Conservation (phyloP, 345 rosid species). For the Heritiera fomes region DNA sequence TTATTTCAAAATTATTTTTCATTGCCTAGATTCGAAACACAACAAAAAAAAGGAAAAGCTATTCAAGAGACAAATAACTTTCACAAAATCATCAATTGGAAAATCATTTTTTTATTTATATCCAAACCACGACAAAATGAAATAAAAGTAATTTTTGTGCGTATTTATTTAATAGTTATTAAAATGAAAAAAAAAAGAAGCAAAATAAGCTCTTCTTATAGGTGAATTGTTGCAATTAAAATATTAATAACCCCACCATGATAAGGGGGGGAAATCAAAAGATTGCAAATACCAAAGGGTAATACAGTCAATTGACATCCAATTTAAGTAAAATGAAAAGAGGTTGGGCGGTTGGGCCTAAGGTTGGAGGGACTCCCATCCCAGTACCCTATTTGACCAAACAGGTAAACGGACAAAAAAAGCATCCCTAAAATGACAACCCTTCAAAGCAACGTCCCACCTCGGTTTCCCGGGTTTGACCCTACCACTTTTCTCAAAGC, state of each 20-base stretch:
- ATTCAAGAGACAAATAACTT: no score
- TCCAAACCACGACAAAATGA: neutral
- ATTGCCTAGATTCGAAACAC: neutral
- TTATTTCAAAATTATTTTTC: neutral
- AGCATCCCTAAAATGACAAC: conserved; percentile 36
- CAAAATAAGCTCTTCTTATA: neutral
- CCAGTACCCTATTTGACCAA: conserved; percentile 33
- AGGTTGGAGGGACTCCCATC: neutral
- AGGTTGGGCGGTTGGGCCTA: neutral
- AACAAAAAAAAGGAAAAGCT: neutral
- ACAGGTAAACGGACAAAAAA: conserved; percentile 49
- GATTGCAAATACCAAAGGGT: neutral
- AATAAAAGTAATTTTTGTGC: neutral
- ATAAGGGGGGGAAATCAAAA: neutral
- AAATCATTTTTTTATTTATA: neutral
- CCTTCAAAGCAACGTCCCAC: conserved; percentile 25
- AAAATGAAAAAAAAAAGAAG: neutral
- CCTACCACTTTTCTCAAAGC: conserved; percentile 28
- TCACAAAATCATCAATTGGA: neutral
- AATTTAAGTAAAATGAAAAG: neutral
- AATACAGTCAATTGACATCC: neutral
- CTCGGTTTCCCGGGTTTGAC: conserved; percentile 50
- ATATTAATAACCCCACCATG: neutral
- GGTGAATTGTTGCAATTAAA: neutral
- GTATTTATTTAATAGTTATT: neutral